Conservation (phyloP, 257 asterid genomes). For the Gentiana dahurica region DNA sequence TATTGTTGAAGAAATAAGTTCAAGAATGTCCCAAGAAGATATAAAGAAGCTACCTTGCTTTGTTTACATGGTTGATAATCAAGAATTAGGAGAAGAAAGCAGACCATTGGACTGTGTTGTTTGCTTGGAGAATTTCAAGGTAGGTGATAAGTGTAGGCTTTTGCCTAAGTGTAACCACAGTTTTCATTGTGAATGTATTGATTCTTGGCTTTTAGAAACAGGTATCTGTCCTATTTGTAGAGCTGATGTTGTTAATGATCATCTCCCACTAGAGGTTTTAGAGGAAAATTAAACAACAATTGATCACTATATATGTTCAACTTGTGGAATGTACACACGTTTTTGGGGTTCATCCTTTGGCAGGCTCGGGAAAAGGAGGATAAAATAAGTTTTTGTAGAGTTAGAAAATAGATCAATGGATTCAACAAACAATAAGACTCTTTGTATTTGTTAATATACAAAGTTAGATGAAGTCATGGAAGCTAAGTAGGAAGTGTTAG, state of each 20-base stretch:
- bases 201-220: constrained; percentile 48
- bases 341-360: too few relatives aligned
- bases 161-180: constrained; percentile 43
- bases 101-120: constrained; percentile 36
- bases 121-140: constrained; percentile 42
- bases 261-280: background rate
- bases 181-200: constrained; percentile 57
- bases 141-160: constrained; percentile 52
- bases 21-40: constrained; percentile 39
- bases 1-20: constrained; percentile 6
- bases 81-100: constrained; percentile 9
- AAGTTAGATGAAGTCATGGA: too few relatives aligned
- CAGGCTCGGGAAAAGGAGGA: too few relatives aligned
- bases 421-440: too few relatives aligned
- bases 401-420: too few relatives aligned
- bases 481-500: too few relatives aligned
- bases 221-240: constrained; percentile 65
- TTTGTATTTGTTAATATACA: too few relatives aligned
- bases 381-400: too few relatives aligned
- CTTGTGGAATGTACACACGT: too few relatives aligned
- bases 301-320: too few relatives aligned
- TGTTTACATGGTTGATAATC: constrained; percentile 23
- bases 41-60: constrained; percentile 46
- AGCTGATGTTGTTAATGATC: constrained; percentile 13
- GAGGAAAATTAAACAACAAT: constrained; percentile 7